These are phyloP conservation scores for Hevea brasiliensis DNA, from an alignment of 345 rosid genomes.

Conservation along the genomic window DNA sequence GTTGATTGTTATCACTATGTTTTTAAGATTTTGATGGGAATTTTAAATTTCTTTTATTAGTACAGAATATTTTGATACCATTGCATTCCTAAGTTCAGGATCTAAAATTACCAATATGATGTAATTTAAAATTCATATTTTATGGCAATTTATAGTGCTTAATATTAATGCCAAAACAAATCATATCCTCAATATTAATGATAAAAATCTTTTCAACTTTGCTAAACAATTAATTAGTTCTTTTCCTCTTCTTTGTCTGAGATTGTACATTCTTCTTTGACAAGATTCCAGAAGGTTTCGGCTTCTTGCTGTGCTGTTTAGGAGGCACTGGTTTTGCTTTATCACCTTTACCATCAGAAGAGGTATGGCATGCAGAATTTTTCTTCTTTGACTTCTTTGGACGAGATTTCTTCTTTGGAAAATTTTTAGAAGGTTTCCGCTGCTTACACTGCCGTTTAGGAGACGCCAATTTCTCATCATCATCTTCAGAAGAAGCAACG, in stretches of 20 bases:
- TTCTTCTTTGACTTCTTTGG: constrained; percentile 31
- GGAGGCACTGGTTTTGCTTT: constrained; percentile 1
- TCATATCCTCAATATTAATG: too few relatives aligned
- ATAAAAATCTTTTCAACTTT: background rate
- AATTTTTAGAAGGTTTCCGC: constrained; percentile 24
- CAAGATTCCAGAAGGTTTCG: background rate
- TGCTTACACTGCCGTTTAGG: constrained; percentile 24
- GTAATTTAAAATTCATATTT: too few relatives aligned
- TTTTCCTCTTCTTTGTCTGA: constrained; percentile 19
- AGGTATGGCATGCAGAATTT: background rate
- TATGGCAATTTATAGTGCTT: too few relatives aligned
- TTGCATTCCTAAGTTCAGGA: too few relatives aligned
- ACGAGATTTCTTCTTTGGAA: constrained; percentile 21
- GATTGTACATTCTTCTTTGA: constrained; percentile 13
- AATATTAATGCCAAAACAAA: too few relatives aligned
- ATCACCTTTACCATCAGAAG: constrained; percentile 4
- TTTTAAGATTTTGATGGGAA: too few relatives aligned
- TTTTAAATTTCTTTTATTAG: too few relatives aligned
- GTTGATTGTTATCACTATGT: too few relatives aligned
- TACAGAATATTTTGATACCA: too few relatives aligned
- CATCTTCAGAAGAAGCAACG: constrained; percentile 32
- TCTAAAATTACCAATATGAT: too few relatives aligned
- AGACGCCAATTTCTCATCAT: constrained; percentile 18
- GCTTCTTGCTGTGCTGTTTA: constrained; percentile 1
- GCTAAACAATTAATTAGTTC: background rate